Percentiles rank a stretch among this genome's conserved stretches.
phyloP scores from a whole-genome alignment of 129 eudicot genomes.

The Chrysanthemum makinoi region DNA sequence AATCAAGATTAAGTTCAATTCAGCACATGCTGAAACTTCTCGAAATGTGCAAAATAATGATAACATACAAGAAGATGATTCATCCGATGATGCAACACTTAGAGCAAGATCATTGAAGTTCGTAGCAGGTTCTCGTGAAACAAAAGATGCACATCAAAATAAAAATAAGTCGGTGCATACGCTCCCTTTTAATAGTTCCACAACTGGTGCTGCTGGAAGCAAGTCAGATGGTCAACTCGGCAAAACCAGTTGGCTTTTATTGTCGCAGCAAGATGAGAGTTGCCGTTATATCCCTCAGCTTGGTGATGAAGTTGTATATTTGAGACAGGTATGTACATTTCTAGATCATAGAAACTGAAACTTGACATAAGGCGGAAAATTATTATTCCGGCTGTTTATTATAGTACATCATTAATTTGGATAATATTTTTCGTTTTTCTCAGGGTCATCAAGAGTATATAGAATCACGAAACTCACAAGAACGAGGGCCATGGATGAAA shows the following conservation, averaged over 20 bases:
- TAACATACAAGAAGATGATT: conserved; percentile 29
- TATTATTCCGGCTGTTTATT: too few species aligned
- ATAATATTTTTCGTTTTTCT: not conserved
- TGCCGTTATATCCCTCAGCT: conserved; percentile 92
- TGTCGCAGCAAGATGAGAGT: conserved; percentile 62
- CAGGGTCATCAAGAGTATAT: conserved; percentile 86
- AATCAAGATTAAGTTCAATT: conserved; percentile 26
- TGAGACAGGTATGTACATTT: conserved; percentile 57
- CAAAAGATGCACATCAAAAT: conserved; percentile 30
- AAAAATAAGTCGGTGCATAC: conserved; percentile 28
- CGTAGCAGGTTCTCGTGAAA: conserved; percentile 38
- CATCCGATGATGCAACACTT: conserved; percentile 46
- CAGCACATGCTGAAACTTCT: not conserved
- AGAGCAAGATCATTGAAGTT: conserved; percentile 55
- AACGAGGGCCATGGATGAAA: conserved; percentile 55
- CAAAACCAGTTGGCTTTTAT: conserved; percentile 72
- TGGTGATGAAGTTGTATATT: conserved; percentile 79
- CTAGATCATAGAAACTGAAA: not conserved
- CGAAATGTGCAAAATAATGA: conserved; percentile 22
- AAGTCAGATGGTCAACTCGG: conserved; percentile 19
- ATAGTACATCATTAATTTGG: not conserved
- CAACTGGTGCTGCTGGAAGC: conserved; percentile 40
- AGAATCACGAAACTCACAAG: conserved; percentile 13
- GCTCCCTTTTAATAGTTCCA: conserved; percentile 22
- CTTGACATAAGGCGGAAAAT: too few species aligned